Base-by-base conservation (phyloP, 805 yeast species). In the Huiozyma sinensis region DNA sequence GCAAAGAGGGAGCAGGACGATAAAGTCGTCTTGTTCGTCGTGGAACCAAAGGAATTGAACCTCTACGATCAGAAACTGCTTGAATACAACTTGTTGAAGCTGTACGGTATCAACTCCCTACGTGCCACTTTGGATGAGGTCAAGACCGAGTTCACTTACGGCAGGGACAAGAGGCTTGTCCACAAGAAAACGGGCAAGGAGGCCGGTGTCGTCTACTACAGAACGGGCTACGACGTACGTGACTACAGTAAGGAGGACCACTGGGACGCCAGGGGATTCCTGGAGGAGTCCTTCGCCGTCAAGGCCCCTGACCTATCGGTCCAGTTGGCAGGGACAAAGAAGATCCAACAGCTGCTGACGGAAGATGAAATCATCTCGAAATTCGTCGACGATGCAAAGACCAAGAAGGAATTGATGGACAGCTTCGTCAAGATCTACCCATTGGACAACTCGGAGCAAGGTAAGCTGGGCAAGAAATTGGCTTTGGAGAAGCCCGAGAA, bases 381-480 rank as follows among this genome's bases (percentile, higher is more conserved):
- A 40, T 78, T 81, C 49, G 50, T 65, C 9, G 54, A 61, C 6
- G 59, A 61, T 27, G 50, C 59, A 11, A 51, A 56, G 0, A 55
- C 59, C 28, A 57, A 79, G 28, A 50, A 66, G 28, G 47, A 57
- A 0, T 44, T 64, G 13, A 24, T 34, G 1, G 44, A 55, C 9
- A 87, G 97, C 0, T 92, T 90, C 68, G 96, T 89, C 10, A 75
- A 76, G 44, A 88, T 92, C 13, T 79, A 84, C 61, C 97, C 99
- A 11, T 63, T 92, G 52, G 97, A 90, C 61, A 72, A 76, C 44
- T 69, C 86, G 0, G 68, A 65, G 35, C 69, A 71, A 32, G 96
- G 95, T 3, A 51, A 55, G 37, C 45, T 56, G 33, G 95, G 92
- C 5, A 77, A 75, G 46, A 65, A 72, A 47, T 62, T 85, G 38